phyloP scores from a whole-genome alignment of 306 rosid species.

The Calophaca sinica region DNA sequence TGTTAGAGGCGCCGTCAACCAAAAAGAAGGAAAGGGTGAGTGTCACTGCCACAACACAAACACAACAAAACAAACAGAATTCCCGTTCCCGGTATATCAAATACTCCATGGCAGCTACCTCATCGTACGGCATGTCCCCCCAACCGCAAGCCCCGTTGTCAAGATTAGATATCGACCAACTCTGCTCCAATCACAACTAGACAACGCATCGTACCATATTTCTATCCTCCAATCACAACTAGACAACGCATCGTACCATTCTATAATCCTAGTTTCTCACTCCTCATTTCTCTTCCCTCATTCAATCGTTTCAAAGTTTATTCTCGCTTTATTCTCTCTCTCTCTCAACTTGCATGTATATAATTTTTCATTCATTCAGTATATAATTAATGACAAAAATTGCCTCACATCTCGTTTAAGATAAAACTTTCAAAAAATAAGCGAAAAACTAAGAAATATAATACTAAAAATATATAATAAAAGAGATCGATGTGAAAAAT shows the following conservation, averaged over 20 bases:
- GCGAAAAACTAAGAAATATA: too few relatives aligned
- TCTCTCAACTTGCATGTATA: too few relatives aligned
- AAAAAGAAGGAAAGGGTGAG: constrained; percentile 38
- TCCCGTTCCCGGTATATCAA: neutral
- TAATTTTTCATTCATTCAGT: neutral
- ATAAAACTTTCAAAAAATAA: too few relatives aligned
- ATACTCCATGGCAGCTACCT: constrained; percentile 1
- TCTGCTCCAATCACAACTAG: constrained; percentile 17
- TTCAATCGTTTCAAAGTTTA: neutral
- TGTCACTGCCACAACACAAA: constrained; percentile 32
- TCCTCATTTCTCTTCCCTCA: too few relatives aligned
- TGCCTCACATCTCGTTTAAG: too few relatives aligned
- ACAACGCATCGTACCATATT: constrained; percentile 46
- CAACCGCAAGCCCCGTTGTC: constrained; percentile 12
- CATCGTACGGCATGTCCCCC: constrained; percentile 49
- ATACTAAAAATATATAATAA: too few relatives aligned
- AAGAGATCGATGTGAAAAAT: too few relatives aligned
- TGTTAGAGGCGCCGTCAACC: constrained; percentile 51
- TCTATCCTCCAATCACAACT: constrained; percentile 20
- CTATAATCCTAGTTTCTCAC: neutral
- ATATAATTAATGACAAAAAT: too few relatives aligned
- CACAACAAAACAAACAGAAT: constrained; percentile 13
- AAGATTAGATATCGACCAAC: constrained; percentile 39
- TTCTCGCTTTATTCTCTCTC: neutral
- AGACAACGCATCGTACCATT: constrained; percentile 50